Evolutionary conservation across 106 monocot species (phyloP), one percentile per base, ranked within the genome.

Genomic region (Dioscorea zingiberensis): DNA sequence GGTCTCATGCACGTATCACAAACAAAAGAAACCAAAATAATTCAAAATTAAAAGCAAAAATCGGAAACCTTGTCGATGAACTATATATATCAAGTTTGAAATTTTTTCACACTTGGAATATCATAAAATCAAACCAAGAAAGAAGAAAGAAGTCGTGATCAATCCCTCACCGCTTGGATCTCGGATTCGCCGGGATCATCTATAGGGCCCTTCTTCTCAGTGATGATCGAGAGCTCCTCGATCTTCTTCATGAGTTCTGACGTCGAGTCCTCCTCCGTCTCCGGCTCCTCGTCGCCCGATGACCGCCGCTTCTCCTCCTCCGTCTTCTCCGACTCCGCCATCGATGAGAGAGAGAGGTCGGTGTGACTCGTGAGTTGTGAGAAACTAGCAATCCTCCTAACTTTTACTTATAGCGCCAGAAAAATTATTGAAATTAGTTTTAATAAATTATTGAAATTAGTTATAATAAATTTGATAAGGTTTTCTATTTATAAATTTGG

Each of bases 111-210:
- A 0, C 7, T 38, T 38, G 9, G 9, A 38, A 38, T 51, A 51
- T 51, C 15, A 19, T 51, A n/a, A 51, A 51, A 51, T 19, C 19
- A 57, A 68, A 44, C 13, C 7, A 46, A 38, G 27, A 55, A 48
- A 5, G 1, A 5, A 51, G 8, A 19, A 51, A 51, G 19, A 51
- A 51, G 0, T 19, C 15, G 19, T 4, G 51, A 19, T 51, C 19
- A 17, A 16, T 11, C 7, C n/a, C 76, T 68, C 80, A 94, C 94
- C 24, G 87, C 84, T 24, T 79, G 59, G 73, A 94, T 90, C 10
- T 78, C 75, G 12, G 87, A 77, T 22, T 87, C 84, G 11, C 82
- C 77, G 3, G 88, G 88, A 44, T 94, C 87, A 18, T 94, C 84
- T 22, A 87, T 74, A 0, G 70, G 79, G 4, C 69, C 63, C 7